phyloP scores from a whole-genome alignment of 2,329 filamentous ascomycete species.

The Ophiognomonia clavigignenti-juglandacearum region DNA sequence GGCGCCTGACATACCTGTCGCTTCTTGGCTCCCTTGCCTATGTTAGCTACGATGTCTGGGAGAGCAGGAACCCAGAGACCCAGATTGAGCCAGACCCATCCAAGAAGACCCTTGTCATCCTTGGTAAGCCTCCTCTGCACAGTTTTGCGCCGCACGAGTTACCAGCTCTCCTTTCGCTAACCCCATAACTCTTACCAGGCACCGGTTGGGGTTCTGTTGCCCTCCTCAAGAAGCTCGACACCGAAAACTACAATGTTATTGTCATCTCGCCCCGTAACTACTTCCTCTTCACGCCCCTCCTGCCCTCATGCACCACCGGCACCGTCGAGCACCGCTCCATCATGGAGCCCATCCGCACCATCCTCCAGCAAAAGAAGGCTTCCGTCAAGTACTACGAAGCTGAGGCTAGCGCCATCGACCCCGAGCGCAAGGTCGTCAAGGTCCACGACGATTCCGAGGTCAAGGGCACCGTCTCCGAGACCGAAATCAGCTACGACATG shows the following conservation, averaged over 20 bases:
- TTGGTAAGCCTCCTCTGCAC: conserved; percentile 57
- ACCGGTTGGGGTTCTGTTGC: conserved; percentile 96
- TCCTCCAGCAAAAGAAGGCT: conserved; percentile 90
- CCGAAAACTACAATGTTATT: conserved; percentile 97
- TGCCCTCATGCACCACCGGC: conserved; percentile 95
- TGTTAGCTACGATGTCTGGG: conserved; percentile 76
- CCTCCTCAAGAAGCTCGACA: conserved; percentile 96
- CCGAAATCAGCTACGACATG: conserved; percentile 96
- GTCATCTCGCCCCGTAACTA: conserved; percentile 98
- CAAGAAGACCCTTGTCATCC: conserved; percentile 96
- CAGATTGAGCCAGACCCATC: conserved; percentile 74
- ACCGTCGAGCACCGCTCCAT: conserved; percentile 98
- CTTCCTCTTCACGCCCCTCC: conserved; percentile 97
- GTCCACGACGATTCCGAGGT: conserved; percentile 92
- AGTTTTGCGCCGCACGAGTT: neutral
- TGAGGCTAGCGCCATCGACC: conserved; percentile 91
- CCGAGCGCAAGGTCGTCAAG: conserved; percentile 80
- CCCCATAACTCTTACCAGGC: conserved; percentile 48
- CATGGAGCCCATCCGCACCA: conserved; percentile 97
- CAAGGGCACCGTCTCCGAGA: conserved; percentile 75
- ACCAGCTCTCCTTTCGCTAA: conserved; percentile 14
- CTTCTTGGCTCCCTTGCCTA: conserved; percentile 64
- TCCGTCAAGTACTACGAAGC: conserved; percentile 97
- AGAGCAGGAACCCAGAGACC: conserved; percentile 73
- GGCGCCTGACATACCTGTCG: conserved; percentile 77